These are phyloP conservation scores for Elymus sibiricus DNA, from an alignment of 176 grass and related monocot genomes.

Conservation along the genomic window DNA sequence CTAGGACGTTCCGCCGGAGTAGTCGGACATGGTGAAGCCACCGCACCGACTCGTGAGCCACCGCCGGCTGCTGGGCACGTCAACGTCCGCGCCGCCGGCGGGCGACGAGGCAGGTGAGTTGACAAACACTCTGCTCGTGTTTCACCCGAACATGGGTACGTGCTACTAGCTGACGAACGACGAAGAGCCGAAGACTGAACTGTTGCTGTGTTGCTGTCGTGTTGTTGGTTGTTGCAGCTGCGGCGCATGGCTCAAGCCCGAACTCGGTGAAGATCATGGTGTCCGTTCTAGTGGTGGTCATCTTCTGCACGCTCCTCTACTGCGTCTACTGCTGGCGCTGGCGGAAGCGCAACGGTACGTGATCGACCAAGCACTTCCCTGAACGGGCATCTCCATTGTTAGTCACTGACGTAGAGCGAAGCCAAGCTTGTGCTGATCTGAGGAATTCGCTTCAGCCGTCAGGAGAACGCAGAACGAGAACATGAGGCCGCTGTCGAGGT, in stretches of 20 bases:
- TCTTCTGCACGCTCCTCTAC: conserved; percentile 63
- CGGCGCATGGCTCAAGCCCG: conserved; percentile 27
- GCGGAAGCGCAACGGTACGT: conserved; percentile 80
- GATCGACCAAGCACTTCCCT: neutral
- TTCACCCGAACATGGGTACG: neutral
- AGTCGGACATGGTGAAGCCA: neutral
- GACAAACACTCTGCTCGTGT: neutral
- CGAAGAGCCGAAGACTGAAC: neutral
- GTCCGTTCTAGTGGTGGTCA: conserved; percentile 63
- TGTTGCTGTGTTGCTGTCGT: neutral
- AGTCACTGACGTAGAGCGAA: too few relatives aligned
- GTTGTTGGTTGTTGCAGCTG: neutral
- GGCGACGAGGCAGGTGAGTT: neutral
- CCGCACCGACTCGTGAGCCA: too few relatives aligned
- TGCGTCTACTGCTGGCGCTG: conserved; percentile 96
- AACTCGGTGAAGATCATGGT: conserved; percentile 58
- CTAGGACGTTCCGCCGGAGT: neutral
- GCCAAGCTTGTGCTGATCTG: too few relatives aligned
- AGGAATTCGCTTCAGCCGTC: conserved; percentile 39
- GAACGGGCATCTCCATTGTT: neutral
- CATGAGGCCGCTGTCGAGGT: conserved; percentile 47
- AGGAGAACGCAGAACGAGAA: conserved; percentile 50
- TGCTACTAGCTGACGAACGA: neutral
- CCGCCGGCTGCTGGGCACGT: conserved; percentile 4
- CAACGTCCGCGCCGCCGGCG: neutral